Evolutionary conservation across 176 grass and related monocot genomes (phyloP), one percentile per base, ranked within the genome.

Genomic region (Oryza nivara): DNA sequence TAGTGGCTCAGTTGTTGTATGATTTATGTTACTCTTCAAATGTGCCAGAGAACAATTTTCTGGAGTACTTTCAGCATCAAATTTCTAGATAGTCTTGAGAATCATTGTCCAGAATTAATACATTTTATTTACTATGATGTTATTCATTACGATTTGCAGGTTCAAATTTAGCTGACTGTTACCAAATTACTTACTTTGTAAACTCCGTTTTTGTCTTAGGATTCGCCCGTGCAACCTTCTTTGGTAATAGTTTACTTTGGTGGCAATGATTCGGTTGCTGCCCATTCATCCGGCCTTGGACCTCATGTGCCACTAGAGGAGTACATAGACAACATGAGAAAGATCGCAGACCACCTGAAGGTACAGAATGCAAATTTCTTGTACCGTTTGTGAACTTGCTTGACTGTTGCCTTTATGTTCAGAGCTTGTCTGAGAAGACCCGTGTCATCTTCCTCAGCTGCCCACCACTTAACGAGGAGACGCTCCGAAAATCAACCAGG

Each of bases 161-260:
- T 63, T 63, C n/a, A 73, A 20, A 30, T 17, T 32, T 30, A 83
- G 38, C 12, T 49, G 28, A 11, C 65, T 47, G 38, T 12, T 83
- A 30, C 28, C 36, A 60, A 58, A 56, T 69, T 70, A 82, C 23
- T 58, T 9, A 64, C 11, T 54, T 70, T 35, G 5, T 44, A 56
- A 4, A 19, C 7, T 41, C 51, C 63, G 58, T 76, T 82, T 90
- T 87, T 91, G 36, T 54, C 73, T 43, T 58, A 96, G 91, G 91
- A 93, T 69, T 87, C 86, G 56, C 6, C 68, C 3, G 77, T 91
- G 68, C 91, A 91, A 76, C 92, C 95, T 16, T 90, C 89, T 32
- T 73, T 97, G 76, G 90, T 97, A 56, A 91, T 97, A 76, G 92
- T 95, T 88, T 97, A 97, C 77, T 93, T 97, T 93, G 95, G 95